Percentiles rank a stretch among this genome's conserved stretches.
These are phyloP conservation scores for Diaporthe australafricana DNA, from an alignment of 2,329 filamentous ascomycete species.

Conservation along the genomic window DNA sequence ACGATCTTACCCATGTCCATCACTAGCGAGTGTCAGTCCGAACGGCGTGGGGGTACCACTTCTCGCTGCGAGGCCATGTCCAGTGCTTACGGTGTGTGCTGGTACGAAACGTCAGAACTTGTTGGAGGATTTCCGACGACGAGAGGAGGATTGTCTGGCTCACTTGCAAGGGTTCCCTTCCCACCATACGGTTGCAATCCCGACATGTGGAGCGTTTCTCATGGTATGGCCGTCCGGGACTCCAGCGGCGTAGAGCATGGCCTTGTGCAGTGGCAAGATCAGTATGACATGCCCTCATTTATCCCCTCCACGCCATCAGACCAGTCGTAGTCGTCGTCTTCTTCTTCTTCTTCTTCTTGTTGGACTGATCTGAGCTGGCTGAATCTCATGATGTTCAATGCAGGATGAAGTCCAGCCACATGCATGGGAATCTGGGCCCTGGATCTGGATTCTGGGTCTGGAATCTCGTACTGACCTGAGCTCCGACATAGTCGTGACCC, in stretches of 20 bases:
- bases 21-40: conserved; percentile 60
- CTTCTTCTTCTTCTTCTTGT: no score
- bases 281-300: not conserved
- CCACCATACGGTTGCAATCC: conserved; percentile 95
- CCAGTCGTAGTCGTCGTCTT: not conserved
- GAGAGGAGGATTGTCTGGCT: conserved; percentile 45
- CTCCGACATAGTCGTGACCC: conserved; percentile 90
- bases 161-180: conserved; percentile 97
- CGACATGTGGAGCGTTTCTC: conserved; percentile 91
- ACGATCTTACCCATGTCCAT: conserved; percentile 89
- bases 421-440: not conserved
- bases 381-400: no score
- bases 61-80: not conserved
- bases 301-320: no score
- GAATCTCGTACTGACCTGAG: conserved; percentile 69
- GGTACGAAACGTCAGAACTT: conserved; percentile 39
- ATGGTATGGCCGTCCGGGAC: conserved; percentile 86
- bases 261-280: conserved; percentile 58
- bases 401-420: no score
- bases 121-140: not conserved
- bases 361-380: no score
- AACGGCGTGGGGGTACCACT: not conserved
- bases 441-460: not conserved
- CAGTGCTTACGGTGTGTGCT: conserved; percentile 61
- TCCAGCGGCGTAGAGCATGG: conserved; percentile 95